These are phyloP conservation scores for Diaporthe aspalathi DNA, from an alignment of 2,329 filamentous ascomycete genomes.

Conservation along the genomic window DNA sequence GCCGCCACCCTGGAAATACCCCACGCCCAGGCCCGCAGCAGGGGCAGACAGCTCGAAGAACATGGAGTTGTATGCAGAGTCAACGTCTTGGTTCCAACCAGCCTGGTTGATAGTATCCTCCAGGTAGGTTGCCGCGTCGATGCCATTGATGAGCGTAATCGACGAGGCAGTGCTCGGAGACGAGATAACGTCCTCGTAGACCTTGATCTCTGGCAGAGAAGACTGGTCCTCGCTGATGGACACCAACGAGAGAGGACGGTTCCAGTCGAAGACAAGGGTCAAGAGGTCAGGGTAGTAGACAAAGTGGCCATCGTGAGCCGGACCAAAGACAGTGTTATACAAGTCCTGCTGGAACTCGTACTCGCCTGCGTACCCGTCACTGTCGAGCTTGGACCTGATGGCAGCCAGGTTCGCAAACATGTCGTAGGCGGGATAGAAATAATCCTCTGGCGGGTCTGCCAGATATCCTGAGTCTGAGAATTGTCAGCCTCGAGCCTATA, in stretches of 20 bases:
- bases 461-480: conserved; percentile 53
- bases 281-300: conserved; percentile 55
- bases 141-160: conserved; percentile 46
- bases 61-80: conserved; percentile 53
- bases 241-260: conserved; percentile 53
- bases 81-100: conserved; percentile 47
- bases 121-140: conserved; percentile 52
- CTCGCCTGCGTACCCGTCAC: conserved; percentile 52
- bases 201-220: conserved; percentile 57
- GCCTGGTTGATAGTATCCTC: conserved; percentile 54
- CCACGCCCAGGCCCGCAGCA: conserved; percentile 39
- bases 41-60: conserved; percentile 47
- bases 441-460: conserved; percentile 52
- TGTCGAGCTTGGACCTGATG: conserved; percentile 48
- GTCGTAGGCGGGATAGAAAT: conserved; percentile 53
- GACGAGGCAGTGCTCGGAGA: conserved; percentile 42
- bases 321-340: conserved; percentile 52
- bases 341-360: conserved; percentile 55
- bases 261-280: conserved; percentile 52
- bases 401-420: conserved; percentile 50
- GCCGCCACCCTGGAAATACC: conserved; percentile 49
- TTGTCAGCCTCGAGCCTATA: conserved; percentile 46
- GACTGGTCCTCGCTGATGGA: conserved; percentile 51
- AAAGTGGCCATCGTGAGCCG: conserved; percentile 56
- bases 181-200: conserved; percentile 53